These are phyloP conservation scores for Aspergillus intermedius DNA, from an alignment of 2,329 filamentous ascomycete genomes.

Conservation along the genomic window DNA sequence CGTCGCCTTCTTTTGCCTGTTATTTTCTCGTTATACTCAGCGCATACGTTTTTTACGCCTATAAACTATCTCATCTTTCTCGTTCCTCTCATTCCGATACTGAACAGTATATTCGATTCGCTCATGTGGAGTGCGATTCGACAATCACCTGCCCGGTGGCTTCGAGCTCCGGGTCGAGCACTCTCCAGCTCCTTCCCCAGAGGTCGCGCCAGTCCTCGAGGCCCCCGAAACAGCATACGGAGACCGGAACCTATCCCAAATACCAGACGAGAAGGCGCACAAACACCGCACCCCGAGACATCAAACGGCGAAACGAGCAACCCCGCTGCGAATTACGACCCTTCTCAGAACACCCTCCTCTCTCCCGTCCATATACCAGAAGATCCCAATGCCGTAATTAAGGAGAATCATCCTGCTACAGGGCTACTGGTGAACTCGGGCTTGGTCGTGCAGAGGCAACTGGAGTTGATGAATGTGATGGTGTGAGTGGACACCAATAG, in stretches of 20 bases:
- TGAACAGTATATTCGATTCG: background rate
- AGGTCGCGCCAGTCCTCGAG: slow-evolving; percentile 18
- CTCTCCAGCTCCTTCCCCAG: slow-evolving; percentile 21
- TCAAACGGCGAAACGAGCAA: slow-evolving; percentile 8
- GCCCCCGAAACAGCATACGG: slow-evolving; percentile 25
- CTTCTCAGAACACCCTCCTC: slow-evolving; percentile 45
- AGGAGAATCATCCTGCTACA: slow-evolving; percentile 52
- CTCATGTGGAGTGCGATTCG: slow-evolving; percentile 27
- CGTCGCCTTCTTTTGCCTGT: too few relatives aligned
- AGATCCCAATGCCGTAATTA: slow-evolving; percentile 54
- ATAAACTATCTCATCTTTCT: too few relatives aligned
- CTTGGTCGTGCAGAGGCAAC: slow-evolving; percentile 55
- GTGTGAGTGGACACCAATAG: slow-evolving; percentile 31
- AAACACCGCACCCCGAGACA: slow-evolving; percentile 6
- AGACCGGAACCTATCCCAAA: slow-evolving; percentile 17
- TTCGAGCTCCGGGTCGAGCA: slow-evolving; percentile 16
- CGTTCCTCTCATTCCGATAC: too few relatives aligned
- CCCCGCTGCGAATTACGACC: slow-evolving; percentile 34
- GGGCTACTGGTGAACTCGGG: slow-evolving; percentile 55
- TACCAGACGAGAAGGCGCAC: slow-evolving; percentile 1
- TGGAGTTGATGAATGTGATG: slow-evolving; percentile 62
- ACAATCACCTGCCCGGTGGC: slow-evolving; percentile 14
- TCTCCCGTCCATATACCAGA: slow-evolving; percentile 57
- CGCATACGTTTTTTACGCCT: too few relatives aligned
- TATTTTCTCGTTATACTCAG: too few relatives aligned